Conservation (phyloP, 202 grass and related monocot species). For the Bolboschoenoplectus hybrid region DNA sequence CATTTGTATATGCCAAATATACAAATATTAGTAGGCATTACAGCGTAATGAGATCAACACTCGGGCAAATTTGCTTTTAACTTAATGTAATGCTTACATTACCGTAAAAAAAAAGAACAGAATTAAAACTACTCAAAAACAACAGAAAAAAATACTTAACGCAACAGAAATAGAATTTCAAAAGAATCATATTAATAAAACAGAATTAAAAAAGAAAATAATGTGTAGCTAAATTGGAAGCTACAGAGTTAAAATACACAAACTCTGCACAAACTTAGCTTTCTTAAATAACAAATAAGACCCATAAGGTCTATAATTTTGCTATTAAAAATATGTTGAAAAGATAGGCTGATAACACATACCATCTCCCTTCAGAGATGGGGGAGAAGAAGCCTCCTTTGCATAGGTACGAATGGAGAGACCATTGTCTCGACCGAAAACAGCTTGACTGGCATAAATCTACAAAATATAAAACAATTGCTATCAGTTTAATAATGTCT, state of each 20-base stretch:
- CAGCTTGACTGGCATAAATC: conserved; percentile 8
- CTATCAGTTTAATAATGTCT: not conserved
- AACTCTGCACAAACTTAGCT: not conserved
- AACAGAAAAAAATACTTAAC: not conserved
- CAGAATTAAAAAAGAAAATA: not conserved
- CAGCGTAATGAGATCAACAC: not conserved
- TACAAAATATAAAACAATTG: not conserved
- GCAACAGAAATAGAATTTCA: not conserved
- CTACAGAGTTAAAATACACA: not conserved
- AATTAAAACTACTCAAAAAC: not conserved
- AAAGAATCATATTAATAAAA: not conserved
- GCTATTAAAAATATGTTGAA: not conserved
- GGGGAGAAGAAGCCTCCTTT: conserved; percentile 58
- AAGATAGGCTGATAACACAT: not conserved
- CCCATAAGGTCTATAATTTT: not conserved
- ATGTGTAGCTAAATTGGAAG: not conserved
- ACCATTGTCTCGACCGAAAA: conserved; percentile 47
- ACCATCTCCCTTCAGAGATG: conserved; percentile 78
- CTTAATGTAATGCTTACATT: not conserved
- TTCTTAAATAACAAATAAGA: not conserved
- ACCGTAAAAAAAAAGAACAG: not conserved
- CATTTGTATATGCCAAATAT: conserved; percentile 4
- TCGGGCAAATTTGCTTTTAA: not conserved
- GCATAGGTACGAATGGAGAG: conserved; percentile 60
- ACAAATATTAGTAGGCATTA: not conserved